A percentile compares a stretch with the other conserved stretches of the same genome.
phyloP scores from a whole-genome alignment of 2,329 filamentous ascomycete species.

The Alternaria ethzedia region DNA sequence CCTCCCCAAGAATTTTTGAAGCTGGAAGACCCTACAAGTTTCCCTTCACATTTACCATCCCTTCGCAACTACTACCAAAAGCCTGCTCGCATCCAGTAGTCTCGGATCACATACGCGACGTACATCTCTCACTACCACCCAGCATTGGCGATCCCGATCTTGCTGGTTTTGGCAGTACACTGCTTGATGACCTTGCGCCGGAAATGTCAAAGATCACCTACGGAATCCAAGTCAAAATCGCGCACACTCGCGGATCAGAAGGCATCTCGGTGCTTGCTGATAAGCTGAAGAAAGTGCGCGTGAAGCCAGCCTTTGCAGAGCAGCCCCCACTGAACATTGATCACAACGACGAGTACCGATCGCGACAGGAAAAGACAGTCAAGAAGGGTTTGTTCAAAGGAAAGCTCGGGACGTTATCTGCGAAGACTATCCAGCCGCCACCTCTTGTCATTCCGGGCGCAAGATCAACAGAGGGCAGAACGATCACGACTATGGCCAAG shows the following conservation, averaged over 20 bases:
- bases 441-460: constrained; percentile 58
- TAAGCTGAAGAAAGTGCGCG: constrained; percentile 62
- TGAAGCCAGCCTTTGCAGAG: constrained; percentile 66
- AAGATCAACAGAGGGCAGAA: constrained; percentile 45
- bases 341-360: constrained; percentile 57
- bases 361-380: constrained; percentile 65
- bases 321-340: constrained; percentile 64
- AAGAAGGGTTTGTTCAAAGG: constrained; percentile 66
- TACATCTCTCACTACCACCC: constrained; percentile 66
- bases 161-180: constrained; percentile 55
- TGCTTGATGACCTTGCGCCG: constrained; percentile 67
- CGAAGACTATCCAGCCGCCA: constrained; percentile 64
- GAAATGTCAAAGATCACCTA: constrained; percentile 68
- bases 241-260: constrained; percentile 49
- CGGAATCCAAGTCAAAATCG: constrained; percentile 58
- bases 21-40: constrained; percentile 64
- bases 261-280: constrained; percentile 55
- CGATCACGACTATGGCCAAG: constrained; percentile 62
- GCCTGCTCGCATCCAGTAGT: constrained; percentile 62
- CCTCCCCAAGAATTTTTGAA: constrained; percentile 60
- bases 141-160: constrained; percentile 65
- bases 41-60: constrained; percentile 69
- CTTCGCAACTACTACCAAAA: constrained; percentile 64
- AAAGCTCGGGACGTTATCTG: constrained; percentile 64
- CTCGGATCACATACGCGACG: constrained; percentile 59